Percentiles rank a stretch among this genome's conserved stretches.
These are phyloP conservation scores for Tuber borchii DNA, from an alignment of 495 filamentous ascomycete genomes.

Conservation along the genomic window DNA sequence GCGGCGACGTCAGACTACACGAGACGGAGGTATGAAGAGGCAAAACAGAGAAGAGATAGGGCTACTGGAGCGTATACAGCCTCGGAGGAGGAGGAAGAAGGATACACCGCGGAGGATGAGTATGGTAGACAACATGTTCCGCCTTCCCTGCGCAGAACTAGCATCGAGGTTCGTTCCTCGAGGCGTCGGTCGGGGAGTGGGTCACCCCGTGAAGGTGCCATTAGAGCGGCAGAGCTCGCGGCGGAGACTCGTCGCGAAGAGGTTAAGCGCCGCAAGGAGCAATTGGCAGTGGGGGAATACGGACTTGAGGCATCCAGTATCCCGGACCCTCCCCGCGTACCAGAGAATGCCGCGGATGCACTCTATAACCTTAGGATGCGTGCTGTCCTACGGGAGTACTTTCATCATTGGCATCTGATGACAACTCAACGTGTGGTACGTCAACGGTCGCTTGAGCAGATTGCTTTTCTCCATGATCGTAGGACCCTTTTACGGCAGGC, in stretches of 20 bases:
- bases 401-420: conserved; percentile 30
- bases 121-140: not conserved
- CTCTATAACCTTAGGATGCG: conserved; percentile 31
- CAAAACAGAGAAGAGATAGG: conserved; percentile 31
- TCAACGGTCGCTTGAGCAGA: conserved; percentile 19
- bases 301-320: conserved; percentile 16
- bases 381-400: conserved; percentile 23
- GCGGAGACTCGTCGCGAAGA: conserved; percentile 27
- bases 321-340: conserved; percentile 17
- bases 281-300: conserved; percentile 10
- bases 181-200: conserved; percentile 7
- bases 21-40: conserved; percentile 32
- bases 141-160: not conserved
- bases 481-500: conserved; percentile 14
- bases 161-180: conserved; percentile 10
- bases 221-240: conserved; percentile 32
- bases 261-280: conserved; percentile 20
- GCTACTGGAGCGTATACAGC: conserved; percentile 6
- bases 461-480: conserved; percentile 10
- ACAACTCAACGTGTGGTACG: conserved; percentile 36
- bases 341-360: conserved; percentile 25
- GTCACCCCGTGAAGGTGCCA: conserved; percentile 27
- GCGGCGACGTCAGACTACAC: conserved; percentile 31
- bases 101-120: conserved; percentile 33
- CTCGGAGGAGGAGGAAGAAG: conserved; percentile 18